phyloP scores from a whole-genome alignment of 129 eudicot species.

The Logfia minima region DNA sequence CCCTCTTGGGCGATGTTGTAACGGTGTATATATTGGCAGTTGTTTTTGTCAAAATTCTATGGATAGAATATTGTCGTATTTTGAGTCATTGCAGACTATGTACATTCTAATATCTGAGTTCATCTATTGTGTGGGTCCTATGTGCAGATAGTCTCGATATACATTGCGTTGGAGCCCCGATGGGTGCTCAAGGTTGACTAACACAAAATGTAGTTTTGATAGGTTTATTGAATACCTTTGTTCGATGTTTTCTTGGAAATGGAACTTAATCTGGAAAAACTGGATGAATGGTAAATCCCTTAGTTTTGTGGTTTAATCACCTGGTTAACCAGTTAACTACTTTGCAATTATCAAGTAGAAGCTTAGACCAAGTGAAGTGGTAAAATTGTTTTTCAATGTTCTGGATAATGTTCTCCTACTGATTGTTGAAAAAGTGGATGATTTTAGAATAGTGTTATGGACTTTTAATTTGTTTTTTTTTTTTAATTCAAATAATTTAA shows the following conservation, averaged over 20 bases:
- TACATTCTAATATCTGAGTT: background rate
- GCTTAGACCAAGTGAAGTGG: background rate
- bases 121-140: background rate
- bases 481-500: no score
- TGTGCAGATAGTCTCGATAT: background rate
- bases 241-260: background rate
- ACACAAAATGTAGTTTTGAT: background rate
- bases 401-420: no score
- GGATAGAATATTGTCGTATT: background rate
- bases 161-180: background rate
- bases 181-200: background rate
- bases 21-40: slow-evolving; percentile 8
- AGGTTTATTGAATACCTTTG: no score
- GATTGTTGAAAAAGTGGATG: no score
- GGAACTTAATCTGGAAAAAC: no score
- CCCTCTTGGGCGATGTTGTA: slow-evolving; percentile 25
- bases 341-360: no score
- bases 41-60: background rate
- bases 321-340: background rate
- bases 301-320: background rate
- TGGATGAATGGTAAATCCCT: background rate
- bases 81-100: slow-evolving; percentile 4
- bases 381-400: no score
- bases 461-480: no score
- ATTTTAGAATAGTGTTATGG: no score